Evolutionary conservation across 2,329 filamentous ascomycete genomes (phyloP).

Genomic region (Fusarium anthophilum): DNA sequence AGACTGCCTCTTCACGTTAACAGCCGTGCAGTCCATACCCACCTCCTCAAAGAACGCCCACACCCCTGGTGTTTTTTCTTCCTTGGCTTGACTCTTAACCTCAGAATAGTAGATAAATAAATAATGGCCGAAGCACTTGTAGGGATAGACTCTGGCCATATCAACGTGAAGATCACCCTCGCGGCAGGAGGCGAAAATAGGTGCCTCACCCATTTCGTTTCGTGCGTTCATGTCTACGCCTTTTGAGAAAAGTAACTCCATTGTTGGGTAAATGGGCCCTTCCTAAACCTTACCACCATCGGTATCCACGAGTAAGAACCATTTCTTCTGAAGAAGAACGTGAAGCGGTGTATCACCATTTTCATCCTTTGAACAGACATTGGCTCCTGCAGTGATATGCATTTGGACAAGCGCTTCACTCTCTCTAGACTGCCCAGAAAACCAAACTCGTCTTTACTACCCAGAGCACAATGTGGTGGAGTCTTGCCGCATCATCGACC

Average conservation of each 20-base stretch:
- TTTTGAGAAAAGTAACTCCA: background rate
- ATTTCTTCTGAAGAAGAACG: background rate
- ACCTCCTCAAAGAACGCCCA: background rate
- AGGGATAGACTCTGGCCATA: background rate
- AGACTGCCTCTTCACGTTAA: background rate
- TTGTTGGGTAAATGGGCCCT: background rate
- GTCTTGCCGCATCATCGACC: background rate
- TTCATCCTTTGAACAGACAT: too few relatives aligned
- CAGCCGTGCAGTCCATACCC: background rate
- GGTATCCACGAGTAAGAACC: background rate
- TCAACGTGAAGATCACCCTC: background rate
- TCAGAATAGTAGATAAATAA: fast-evolving
- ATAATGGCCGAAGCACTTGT: background rate
- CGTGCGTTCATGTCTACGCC: background rate
- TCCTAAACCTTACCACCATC: background rate
- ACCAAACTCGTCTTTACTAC: fast-evolving
- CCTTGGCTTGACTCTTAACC: background rate
- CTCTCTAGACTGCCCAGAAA: background rate
- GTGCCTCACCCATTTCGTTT: background rate
- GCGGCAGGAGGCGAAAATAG: background rate
- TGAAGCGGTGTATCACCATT: background rate
- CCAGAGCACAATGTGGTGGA: background rate
- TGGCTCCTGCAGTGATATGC: background rate
- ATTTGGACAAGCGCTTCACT: background rate
- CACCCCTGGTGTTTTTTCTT: background rate